Evolutionary conservation across 805 yeast genomes (phyloP).

Genomic region (Cyberlindnera samutprakarnensis): DNA sequence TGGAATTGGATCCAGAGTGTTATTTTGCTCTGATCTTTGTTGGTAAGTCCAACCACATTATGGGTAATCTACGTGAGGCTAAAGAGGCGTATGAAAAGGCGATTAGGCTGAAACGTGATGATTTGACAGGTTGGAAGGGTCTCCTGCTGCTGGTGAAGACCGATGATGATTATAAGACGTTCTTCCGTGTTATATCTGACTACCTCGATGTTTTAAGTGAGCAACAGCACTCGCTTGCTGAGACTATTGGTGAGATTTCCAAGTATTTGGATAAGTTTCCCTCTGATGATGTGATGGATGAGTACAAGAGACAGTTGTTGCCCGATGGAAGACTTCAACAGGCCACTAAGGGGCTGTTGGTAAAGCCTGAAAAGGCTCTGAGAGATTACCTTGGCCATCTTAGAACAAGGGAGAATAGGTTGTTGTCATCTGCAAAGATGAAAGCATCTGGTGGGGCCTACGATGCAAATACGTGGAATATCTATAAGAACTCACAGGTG

Average conservation of each 20-base stretch:
- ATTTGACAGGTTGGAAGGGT: slow-evolving; percentile 79
- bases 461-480: slow-evolving; percentile 38
- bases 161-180: slow-evolving; percentile 31
- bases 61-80: slow-evolving; percentile 33
- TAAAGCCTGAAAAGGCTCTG: slow-evolving; percentile 39
- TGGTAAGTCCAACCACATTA: slow-evolving; percentile 59
- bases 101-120: slow-evolving; percentile 38
- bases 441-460: slow-evolving; percentile 20
- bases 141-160: slow-evolving; percentile 39
- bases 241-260: slow-evolving; percentile 39
- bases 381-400: slow-evolving; percentile 34
- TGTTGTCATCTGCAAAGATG: slow-evolving; percentile 42
- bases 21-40: slow-evolving; percentile 63
- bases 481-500: slow-evolving; percentile 43
- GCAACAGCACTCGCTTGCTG: slow-evolving; percentile 39
- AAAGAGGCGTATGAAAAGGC: slow-evolving; percentile 40
- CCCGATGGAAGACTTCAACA: slow-evolving; percentile 55
- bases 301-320: slow-evolving; percentile 39
- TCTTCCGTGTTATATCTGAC: slow-evolving; percentile 40
- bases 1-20: slow-evolving; percentile 46
- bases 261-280: slow-evolving; percentile 33
- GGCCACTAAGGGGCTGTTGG: slow-evolving; percentile 38
- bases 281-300: slow-evolving; percentile 30
- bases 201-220: slow-evolving; percentile 35
- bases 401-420: slow-evolving; percentile 31